Evolutionary conservation across 2,329 filamentous ascomycete species (phyloP).

Genomic region (Penicillium sp.): DNA sequence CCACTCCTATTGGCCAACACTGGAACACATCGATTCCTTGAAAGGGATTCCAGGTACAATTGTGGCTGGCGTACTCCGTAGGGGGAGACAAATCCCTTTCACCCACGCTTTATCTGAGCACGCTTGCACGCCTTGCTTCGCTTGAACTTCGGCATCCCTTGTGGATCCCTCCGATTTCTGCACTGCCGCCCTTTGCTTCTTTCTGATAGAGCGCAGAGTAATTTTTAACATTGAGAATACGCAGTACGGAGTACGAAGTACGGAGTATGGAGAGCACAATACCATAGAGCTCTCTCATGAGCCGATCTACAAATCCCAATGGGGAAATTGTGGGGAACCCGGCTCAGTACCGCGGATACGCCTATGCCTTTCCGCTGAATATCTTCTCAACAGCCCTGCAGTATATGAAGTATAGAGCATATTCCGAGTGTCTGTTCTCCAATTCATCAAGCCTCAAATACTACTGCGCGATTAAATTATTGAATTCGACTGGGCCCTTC

Average conservation of each 20-base stretch:
- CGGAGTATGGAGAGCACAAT: no score
- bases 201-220: no score
- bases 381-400: no score
- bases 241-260: no score
- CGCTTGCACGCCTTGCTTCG: background rate
- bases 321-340: background rate
- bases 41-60: constrained; percentile 1
- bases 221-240: no score
- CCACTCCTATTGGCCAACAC: background rate
- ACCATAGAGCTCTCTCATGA: no score
- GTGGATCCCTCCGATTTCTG: background rate
- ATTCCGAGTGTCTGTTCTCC: background rate
- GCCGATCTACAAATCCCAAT: no score
- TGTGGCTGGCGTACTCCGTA: constrained; percentile 2
- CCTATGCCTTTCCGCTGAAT: no score
- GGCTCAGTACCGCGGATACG: no score
- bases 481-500: background rate
- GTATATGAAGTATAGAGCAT: no score
- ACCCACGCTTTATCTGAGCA: background rate
- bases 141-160: background rate
- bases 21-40: background rate
- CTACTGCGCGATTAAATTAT: constrained; percentile 3
- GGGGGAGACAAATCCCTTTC: constrained; percentile 1
- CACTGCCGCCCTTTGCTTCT: no score
- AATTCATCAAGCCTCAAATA: background rate